These are phyloP conservation scores for Medicago truncatula DNA, from an alignment of 306 rosid species.

Conservation along the genomic window DNA sequence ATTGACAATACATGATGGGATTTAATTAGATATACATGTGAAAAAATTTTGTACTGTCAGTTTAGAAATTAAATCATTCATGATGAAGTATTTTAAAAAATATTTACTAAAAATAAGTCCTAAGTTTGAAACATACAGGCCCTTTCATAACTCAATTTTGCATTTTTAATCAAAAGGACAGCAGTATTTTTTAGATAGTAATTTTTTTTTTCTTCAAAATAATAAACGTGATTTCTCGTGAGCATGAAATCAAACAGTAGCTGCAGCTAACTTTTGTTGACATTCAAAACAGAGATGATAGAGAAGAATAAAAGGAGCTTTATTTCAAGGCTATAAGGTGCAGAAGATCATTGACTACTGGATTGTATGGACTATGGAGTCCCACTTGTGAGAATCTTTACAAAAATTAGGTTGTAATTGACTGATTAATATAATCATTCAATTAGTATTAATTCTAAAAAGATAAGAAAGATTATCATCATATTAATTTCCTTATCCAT, in stretches of 20 bases:
- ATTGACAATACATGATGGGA: too few relatives aligned
- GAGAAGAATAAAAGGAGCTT: not conserved
- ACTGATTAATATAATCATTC: conserved; percentile 43
- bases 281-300: conserved; percentile 28
- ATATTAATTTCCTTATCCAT: conserved; percentile 16
- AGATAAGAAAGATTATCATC: conserved; percentile 44
- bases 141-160: too few relatives aligned
- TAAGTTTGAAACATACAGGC: too few relatives aligned
- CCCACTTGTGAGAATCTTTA: conserved; percentile 37
- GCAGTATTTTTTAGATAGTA: not conserved
- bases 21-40: too few relatives aligned
- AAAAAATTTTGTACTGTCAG: too few relatives aligned
- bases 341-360: conserved; percentile 40
- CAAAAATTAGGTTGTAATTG: conserved; percentile 39
- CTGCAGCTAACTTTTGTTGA: conserved; percentile 48
- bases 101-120: too few relatives aligned
- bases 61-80: too few relatives aligned
- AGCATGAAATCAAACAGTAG: conserved; percentile 46
- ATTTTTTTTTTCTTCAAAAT: not conserved
- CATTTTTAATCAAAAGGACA: too few relatives aligned
- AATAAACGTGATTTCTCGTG: not conserved
- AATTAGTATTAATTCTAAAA: conserved; percentile 29
- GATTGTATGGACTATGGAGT: conserved; percentile 9
- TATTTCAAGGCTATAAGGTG: conserved; percentile 10
- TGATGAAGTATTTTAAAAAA: too few relatives aligned